Evolutionary conservation across 108 stramenopile genomes (phyloP).

Genomic region (Parietichytrium sp.): DNA sequence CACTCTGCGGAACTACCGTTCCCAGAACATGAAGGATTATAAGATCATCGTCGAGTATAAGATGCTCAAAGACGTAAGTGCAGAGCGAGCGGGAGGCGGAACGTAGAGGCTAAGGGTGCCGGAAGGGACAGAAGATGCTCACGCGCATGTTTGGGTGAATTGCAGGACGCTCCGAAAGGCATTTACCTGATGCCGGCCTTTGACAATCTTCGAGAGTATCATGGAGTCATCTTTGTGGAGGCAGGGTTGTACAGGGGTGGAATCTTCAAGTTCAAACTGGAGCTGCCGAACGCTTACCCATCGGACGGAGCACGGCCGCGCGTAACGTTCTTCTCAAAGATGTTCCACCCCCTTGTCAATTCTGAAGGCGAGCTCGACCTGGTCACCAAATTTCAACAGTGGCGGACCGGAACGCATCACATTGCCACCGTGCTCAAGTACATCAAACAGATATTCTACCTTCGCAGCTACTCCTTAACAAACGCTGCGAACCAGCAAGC

Average conservation of each 20-base stretch:
- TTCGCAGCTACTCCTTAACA: background rate
- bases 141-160: no score
- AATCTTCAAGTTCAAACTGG: background rate
- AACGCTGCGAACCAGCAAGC: slow-evolving; percentile 18
- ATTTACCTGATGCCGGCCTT: background rate
- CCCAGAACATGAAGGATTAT: slow-evolving; percentile 28
- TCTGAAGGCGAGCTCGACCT: background rate
- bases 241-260: slow-evolving; percentile 33
- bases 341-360: slow-evolving; percentile 30
- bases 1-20: slow-evolving; percentile 5
- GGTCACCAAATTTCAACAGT: background rate
- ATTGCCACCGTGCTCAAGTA: background rate
- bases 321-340: background rate
- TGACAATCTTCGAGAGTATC: background rate
- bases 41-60: slow-evolving; percentile 30
- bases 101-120: no score
- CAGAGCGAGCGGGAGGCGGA: no score
- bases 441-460: slow-evolving; percentile 19
- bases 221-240: slow-evolving; percentile 26
- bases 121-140: no score
- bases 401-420: background rate
- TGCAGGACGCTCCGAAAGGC: slow-evolving; percentile 4
- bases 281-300: background rate
- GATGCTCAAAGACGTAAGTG: slow-evolving; percentile 19
- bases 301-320: background rate